Conservation (phyloP, 2,329 filamentous ascomycete species). For the Botryotinia convoluta region DNA sequence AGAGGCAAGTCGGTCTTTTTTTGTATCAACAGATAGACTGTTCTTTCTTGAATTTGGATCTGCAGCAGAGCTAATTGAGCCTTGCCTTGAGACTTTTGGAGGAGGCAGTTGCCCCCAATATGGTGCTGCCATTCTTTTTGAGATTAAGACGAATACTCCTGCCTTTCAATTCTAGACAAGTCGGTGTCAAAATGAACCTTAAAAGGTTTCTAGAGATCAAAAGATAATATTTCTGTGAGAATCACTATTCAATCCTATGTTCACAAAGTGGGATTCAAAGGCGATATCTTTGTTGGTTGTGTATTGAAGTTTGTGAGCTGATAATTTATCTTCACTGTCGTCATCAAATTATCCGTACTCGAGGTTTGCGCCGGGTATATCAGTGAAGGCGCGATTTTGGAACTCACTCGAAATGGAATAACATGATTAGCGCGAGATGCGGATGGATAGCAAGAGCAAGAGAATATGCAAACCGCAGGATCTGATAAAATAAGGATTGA, state of each 20-base stretch:
- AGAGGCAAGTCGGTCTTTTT: constrained; percentile 38
- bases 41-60: constrained; percentile 23
- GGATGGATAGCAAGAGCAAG: constrained; percentile 18
- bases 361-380: constrained; percentile 24
- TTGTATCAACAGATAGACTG: constrained; percentile 31
- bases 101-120: constrained; percentile 60
- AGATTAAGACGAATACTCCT: background rate
- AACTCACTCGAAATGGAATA: constrained; percentile 12
- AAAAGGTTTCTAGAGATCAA: background rate
- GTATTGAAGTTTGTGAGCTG: constrained; percentile 10
- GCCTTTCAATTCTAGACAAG: background rate
- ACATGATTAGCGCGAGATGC: constrained; percentile 12
- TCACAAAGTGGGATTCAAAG: background rate
- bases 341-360: constrained; percentile 23
- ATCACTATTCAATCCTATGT: background rate
- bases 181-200: constrained; percentile 8
- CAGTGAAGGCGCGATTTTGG: constrained; percentile 14
- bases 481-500: constrained; percentile 10
- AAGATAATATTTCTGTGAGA: background rate
- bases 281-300: background rate
- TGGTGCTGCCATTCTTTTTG: constrained; percentile 26
- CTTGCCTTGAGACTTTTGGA: constrained; percentile 42
- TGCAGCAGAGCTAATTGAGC: constrained; percentile 41
- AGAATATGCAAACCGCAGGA: constrained; percentile 7
- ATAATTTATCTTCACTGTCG: constrained; percentile 24